phyloP scores from a whole-genome alignment of 108 stramenopile genomes.

The Skeletonema menzelii region DNA sequence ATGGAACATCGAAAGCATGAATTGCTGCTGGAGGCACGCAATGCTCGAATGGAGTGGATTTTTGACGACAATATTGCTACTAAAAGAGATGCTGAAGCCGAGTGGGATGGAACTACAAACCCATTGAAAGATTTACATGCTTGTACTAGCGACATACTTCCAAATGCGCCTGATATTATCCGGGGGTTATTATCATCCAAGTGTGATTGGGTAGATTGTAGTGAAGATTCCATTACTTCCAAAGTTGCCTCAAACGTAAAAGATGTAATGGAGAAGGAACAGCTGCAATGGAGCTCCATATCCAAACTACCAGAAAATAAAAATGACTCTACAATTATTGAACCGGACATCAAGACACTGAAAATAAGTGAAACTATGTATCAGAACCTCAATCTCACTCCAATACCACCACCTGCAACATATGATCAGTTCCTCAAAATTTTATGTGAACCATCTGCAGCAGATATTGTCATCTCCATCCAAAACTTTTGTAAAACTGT shows the following conservation, averaged over 20 bases:
- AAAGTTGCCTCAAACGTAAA: conserved; percentile 19
- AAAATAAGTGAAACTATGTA: neutral
- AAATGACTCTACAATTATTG: neutral
- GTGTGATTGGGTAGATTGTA: conserved; percentile 1
- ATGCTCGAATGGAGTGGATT: conserved; percentile 69
- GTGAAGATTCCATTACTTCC: neutral
- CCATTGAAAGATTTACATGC: conserved; percentile 32
- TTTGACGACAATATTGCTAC: conserved; percentile 8
- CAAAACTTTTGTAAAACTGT: conserved; percentile 51
- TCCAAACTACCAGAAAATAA: conserved; percentile 12
- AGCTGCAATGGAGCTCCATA: conserved; percentile 25
- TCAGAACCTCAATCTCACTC: neutral
- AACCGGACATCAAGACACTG: neutral
- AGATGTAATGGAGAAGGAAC: conserved; percentile 19
- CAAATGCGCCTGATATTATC: conserved; percentile 37
- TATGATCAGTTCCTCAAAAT: conserved; percentile 28
- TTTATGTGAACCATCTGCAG: conserved; percentile 36
- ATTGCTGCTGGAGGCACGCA: conserved; percentile 65
- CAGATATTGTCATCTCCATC: conserved; percentile 39
- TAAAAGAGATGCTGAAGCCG: neutral
- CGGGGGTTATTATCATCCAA: conserved; percentile 21
- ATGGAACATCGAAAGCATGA: conserved; percentile 64
- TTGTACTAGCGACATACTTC: conserved; percentile 14
- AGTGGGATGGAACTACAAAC: conserved; percentile 9
- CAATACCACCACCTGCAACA: conserved; percentile 10